Evolutionary conservation across 2,329 filamentous ascomycete species (phyloP).

Genomic region (Talaromyces islandicus): DNA sequence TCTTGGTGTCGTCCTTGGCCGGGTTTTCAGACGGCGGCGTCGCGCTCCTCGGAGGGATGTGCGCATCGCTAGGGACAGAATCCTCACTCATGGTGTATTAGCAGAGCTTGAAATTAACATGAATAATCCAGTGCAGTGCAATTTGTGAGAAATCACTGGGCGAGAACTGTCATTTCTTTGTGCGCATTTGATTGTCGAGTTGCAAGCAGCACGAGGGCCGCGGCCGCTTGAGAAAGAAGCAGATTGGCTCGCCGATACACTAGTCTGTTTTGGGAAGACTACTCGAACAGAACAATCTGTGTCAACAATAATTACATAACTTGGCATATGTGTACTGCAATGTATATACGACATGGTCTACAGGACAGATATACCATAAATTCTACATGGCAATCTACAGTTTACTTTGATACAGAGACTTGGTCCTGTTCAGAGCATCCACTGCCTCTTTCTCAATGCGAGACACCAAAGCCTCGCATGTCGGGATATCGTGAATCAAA

Average conservation of each 20-base stretch:
- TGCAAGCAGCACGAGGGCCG: neutral
- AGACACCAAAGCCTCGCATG: conserved; percentile 61
- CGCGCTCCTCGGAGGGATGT: neutral
- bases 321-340: too few relatives aligned
- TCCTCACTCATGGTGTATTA: conserved; percentile 1
- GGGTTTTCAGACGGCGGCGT: neutral
- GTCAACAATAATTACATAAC: too few relatives aligned
- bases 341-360: neutral
- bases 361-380: neutral
- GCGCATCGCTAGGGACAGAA: neutral
- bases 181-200: neutral
- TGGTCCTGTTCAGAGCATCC: conserved; percentile 56
- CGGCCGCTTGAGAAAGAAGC: neutral
- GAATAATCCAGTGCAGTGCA: neutral
- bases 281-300: neutral
- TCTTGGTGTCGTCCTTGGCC: neutral
- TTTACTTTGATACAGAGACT: conserved; percentile 55
- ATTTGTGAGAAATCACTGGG: neutral
- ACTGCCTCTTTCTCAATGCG: conserved; percentile 75
- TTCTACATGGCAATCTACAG: conserved; percentile 32
- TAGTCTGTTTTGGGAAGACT: neutral
- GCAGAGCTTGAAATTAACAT: neutral
- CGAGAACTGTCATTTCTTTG: neutral
- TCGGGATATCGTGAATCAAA: conserved; percentile 76
- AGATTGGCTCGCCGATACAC: neutral